phyloP scores from a whole-genome alignment of 1,284 basidiomycete species.

The Tilletiopsis washingtonensis region DNA sequence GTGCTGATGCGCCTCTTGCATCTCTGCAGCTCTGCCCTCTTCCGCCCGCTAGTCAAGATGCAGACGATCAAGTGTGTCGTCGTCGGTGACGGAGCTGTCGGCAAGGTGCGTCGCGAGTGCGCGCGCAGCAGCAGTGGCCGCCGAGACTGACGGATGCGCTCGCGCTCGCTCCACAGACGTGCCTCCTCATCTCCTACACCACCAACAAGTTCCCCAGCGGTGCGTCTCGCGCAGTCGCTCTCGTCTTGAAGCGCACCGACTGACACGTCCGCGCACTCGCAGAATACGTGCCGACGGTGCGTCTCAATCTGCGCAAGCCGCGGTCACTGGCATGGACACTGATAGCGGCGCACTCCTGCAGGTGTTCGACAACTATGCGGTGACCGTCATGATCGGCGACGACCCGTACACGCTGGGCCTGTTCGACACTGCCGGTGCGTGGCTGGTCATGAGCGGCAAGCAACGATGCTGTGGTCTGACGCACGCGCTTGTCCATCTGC shows the following conservation, averaged over 20 bases:
- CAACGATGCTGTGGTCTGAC: conserved; percentile 7
- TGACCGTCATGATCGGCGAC: conserved; percentile 99
- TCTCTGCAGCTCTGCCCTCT: too few relatives aligned
- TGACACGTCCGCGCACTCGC: background rate
- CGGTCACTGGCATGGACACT: background rate
- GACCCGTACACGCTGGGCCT: conserved; percentile 97
- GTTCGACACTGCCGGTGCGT: conserved; percentile 90
- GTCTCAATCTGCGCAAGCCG: conserved; percentile 38
- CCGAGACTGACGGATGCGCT: background rate
- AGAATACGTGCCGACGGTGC: conserved; percentile 85
- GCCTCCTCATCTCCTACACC: conserved; percentile 97
- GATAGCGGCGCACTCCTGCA: background rate
- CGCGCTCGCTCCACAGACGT: conserved; percentile 60
- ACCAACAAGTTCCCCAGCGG: conserved; percentile 64
- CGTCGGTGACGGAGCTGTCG: conserved; percentile 98
- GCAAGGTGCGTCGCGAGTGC: conserved; percentile 66
- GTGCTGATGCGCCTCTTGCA: too few relatives aligned
- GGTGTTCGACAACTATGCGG: conserved; percentile 95
- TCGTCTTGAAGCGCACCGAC: background rate
- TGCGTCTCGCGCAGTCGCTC: background rate
- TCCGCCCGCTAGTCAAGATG: too few relatives aligned
- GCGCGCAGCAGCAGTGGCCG: background rate
- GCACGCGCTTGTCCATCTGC: conserved; percentile 6
- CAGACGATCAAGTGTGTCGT: conserved; percentile 69
- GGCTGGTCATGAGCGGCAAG: too few relatives aligned